phyloP scores from a whole-genome alignment of 2,329 filamentous ascomycete genomes.

The Pseudogymnoascus sp. region DNA sequence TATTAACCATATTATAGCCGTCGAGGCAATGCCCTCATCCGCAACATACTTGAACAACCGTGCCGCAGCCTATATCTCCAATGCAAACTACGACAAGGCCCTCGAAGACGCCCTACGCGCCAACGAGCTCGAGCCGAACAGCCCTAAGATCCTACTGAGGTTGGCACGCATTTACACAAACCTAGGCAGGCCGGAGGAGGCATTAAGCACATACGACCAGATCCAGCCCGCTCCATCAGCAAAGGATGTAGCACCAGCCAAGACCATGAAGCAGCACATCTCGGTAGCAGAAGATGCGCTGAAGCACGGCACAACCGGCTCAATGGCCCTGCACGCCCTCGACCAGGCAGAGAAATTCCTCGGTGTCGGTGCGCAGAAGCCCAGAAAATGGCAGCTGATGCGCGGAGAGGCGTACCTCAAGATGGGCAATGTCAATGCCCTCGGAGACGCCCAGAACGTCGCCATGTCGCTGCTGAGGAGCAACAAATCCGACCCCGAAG shows the following conservation, averaged over 20 bases:
- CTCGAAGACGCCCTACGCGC: constrained; percentile 82
- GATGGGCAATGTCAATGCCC: constrained; percentile 82
- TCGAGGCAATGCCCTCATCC: constrained; percentile 79
- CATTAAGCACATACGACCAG: constrained; percentile 71
- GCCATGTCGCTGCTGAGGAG: constrained; percentile 79
- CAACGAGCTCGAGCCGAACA: constrained; percentile 75
- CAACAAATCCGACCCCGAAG: constrained; percentile 91
- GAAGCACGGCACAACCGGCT: constrained; percentile 68
- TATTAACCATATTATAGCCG: constrained; percentile 51
- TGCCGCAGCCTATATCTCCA: constrained; percentile 88
- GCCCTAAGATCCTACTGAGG: constrained; percentile 81
- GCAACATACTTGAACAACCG: constrained; percentile 91
- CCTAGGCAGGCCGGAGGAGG: constrained; percentile 80
- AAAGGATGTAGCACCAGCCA: constrained; percentile 78
- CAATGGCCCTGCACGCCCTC: constrained; percentile 86
- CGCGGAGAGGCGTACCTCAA: constrained; percentile 86
- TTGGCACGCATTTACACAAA: constrained; percentile 85
- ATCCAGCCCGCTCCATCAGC: constrained; percentile 75
- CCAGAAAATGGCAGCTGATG: constrained; percentile 91
- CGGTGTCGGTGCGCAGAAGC: constrained; percentile 67
- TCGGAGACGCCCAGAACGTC: constrained; percentile 88
- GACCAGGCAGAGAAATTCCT: constrained; percentile 83
- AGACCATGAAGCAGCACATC: constrained; percentile 79
- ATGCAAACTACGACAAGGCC: constrained; percentile 70
- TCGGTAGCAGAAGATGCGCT: constrained; percentile 73